Evolutionary conservation across 306 rosid genomes (phyloP), one percentile per base, ranked within the genome.

Genomic region (Betula pendula): DNA sequence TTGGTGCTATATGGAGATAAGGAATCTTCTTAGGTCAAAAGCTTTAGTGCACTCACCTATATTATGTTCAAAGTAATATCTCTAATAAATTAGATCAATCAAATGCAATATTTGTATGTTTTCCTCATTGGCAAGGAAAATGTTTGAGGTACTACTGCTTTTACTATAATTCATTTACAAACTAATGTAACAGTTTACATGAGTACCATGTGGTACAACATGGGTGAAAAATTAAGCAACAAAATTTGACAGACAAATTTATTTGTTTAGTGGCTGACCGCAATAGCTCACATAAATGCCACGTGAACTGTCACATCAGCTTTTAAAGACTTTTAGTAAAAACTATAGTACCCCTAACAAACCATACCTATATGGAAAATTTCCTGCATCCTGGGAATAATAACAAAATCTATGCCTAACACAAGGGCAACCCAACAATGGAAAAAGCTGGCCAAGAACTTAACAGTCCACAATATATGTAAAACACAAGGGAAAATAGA

Each of bases 11-110:
- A 73, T 31, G 22, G 76, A 84, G 92, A 87, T 85, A 75, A 84
- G 87, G 84, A 73, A 82, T 81, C 83, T 85, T 84, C 80, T 83
- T 76, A 76, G 69, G 79, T 76, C 89, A 84, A 84, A 85, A 79
- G 84, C 69, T 77, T 76, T 79, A 55, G 47, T 44, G 85, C 70
- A 82, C 27, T 70, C 72, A 29, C 76, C 82, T 68, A 69, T 25
- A 75, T 70, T 75, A 62, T 62, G 75, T 72, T 76, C 70, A 81
- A 71, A 79, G 72, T 50, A 73, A 77, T 71, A 25, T 58, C 70
- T 31, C 9, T 11, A 27, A 35, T 50, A 38, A 5, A 25, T 29
- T 31, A 77, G 55, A 31, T 72, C 47, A 68, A 77, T 27, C 12
- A 55, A 72, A 60, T 19, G 40, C 15, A 52, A 22, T 29, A 60